Evolutionary conservation across 176 grass and related monocot species (phyloP).

Genomic region (Eragrostis curvula): DNA sequence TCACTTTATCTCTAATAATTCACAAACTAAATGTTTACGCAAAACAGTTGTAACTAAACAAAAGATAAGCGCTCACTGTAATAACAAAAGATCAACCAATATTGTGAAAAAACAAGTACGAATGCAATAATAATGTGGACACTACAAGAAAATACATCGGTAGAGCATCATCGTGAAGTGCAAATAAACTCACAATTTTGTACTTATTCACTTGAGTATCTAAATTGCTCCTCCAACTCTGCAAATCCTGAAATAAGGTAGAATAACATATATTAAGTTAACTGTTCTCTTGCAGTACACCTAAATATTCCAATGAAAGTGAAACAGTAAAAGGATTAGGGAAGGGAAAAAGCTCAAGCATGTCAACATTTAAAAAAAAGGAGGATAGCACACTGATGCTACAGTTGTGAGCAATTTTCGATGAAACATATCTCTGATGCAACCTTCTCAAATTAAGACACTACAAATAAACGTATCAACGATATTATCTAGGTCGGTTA

Average conservation of each 20-base stretch:
- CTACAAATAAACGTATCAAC: not conserved
- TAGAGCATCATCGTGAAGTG: slow-evolving; percentile 9
- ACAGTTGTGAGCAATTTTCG: not conserved
- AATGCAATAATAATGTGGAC: not conserved
- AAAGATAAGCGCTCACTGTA: slow-evolving; percentile 1
- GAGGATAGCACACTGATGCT: not conserved
- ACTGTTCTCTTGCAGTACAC: not conserved
- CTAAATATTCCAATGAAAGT: not conserved
- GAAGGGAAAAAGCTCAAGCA: not conserved
- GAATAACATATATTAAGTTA: not conserved
- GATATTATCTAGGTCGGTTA: not conserved
- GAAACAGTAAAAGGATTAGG: not conserved
- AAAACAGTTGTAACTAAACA: not conserved
- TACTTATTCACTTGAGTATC: slow-evolving; percentile 94
- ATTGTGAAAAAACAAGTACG: slow-evolving; percentile 1
- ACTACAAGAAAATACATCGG: not conserved
- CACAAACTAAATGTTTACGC: not conserved
- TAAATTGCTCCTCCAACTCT: slow-evolving; percentile 84
- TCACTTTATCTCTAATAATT: not conserved
- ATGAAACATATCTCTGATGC: not conserved
- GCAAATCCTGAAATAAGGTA: slow-evolving; percentile 70
- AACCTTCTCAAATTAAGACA: slow-evolving; percentile 1
- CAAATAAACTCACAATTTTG: slow-evolving; percentile 69
- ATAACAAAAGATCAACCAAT: not conserved
- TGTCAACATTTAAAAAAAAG: not conserved